Conservation (phyloP, 495 filamentous ascomycete species). For the Amniculicola lignicola region DNA sequence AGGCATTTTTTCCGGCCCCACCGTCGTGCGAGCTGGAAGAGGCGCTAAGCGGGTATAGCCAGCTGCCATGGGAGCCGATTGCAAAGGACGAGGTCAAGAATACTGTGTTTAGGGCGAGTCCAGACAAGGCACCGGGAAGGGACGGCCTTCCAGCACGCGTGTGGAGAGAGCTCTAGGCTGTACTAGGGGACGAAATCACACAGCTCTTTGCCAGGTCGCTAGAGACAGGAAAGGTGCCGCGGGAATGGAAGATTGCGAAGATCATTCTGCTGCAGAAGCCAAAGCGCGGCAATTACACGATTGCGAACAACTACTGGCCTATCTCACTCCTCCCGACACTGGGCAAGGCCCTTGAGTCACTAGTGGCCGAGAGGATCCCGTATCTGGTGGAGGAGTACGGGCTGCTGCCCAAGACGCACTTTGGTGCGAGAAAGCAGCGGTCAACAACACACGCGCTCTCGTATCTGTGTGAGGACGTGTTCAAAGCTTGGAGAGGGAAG, state of each 20-base stretch:
- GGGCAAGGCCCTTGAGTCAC: slow-evolving; percentile 30
- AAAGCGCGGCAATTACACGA: slow-evolving; percentile 23
- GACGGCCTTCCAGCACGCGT: slow-evolving; percentile 23
- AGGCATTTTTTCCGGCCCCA: slow-evolving; percentile 21
- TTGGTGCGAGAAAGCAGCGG: slow-evolving; percentile 33
- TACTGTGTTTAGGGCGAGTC: slow-evolving; percentile 20
- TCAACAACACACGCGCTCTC: slow-evolving; percentile 27
- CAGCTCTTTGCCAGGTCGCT: slow-evolving; percentile 19
- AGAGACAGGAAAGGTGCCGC: neutral
- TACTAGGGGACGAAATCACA: slow-evolving; percentile 18
- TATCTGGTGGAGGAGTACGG: slow-evolving; percentile 25
- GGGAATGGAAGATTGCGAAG: slow-evolving; percentile 27
- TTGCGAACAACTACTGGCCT: slow-evolving; percentile 28
- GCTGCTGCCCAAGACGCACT: slow-evolving; percentile 31
- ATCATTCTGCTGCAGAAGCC: slow-evolving; percentile 32
- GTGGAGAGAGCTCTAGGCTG: slow-evolving; percentile 30
- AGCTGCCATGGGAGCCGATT: slow-evolving; percentile 20
- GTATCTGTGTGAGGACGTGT: slow-evolving; percentile 39
- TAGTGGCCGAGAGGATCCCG: slow-evolving; percentile 26
- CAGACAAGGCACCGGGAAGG: slow-evolving; percentile 28
- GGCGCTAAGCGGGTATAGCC: slow-evolving; percentile 2
- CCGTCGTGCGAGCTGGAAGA: slow-evolving; percentile 16
- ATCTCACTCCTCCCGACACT: slow-evolving; percentile 32
- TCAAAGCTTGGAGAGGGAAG: slow-evolving; percentile 31
- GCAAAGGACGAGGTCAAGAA: slow-evolving; percentile 23